Base-by-base conservation (phyloP, 495 filamentous ascomycete species). In the Talaromyces nanjingensis region DNA sequence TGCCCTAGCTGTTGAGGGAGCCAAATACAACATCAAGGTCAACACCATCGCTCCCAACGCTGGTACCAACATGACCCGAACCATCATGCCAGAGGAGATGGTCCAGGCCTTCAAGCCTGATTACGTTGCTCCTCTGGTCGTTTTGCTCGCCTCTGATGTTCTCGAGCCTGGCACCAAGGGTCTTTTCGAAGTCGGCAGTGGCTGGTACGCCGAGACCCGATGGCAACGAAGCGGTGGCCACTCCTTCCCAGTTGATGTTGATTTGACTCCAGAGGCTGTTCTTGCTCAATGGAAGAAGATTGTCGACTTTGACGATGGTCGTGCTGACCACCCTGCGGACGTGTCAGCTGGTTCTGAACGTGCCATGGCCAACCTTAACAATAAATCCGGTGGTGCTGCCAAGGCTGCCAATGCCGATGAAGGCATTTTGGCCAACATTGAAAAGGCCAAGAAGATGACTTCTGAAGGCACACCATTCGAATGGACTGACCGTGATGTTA, bases 71-170 rank as follows among this genome's bases (percentile, higher is more conserved):
- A 96, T 98, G 91, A 98, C 94, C 65, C 83, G 87, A 63, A 93
- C 90, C 62, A 91, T 98, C 78, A 88, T 98, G 79, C 96, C 94
- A 42, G 92, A 97, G 72, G 94, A 98, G 78, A 87, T 98, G 81
- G 92, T 98, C 52, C 93, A 97, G 81, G 96, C 94, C 39, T 96
- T 98, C 86, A 98, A 98, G 87, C 94, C 94, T 53, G 94, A 97
- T 69, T 97, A 98, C 74, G 93, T 98, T 76, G 94, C 94, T 53
- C 94, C 94, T 55, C 74, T 97, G 47, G 93, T 98, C 56, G 88
- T 90, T 29, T 86, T 91, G 34, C 88, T 98, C 49, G 89, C 85
- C 80, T 94, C 91, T 62, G 94, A 98, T 77, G 90, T 90, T 24
- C 93, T 93, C 29, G 85, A 88, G 66, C 87, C 91, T 67, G 84